Evolutionary conservation across 495 filamentous ascomycete genomes (phyloP).

Genomic region (Aspergillus indologenus): DNA sequence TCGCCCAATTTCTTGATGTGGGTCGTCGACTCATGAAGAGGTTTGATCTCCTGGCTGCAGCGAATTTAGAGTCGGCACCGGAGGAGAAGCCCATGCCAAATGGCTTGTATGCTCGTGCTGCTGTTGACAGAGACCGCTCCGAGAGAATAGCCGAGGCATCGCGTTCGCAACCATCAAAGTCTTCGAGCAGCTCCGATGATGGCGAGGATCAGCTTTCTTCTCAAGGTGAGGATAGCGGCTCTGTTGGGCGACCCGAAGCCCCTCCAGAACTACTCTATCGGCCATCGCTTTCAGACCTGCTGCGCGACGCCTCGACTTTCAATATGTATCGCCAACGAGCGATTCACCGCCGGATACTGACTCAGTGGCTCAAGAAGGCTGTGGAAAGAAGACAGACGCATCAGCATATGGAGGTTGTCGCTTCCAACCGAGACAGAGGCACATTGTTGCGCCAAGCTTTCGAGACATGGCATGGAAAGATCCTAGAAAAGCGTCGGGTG

Average conservation of each 20-base stretch:
- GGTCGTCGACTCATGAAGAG: constrained; percentile 40
- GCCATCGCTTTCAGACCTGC: constrained; percentile 54
- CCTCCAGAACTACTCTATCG: constrained; percentile 45
- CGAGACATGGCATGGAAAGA: constrained; percentile 54
- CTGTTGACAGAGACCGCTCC: constrained; percentile 38
- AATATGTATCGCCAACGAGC: constrained; percentile 50
- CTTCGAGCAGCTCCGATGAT: constrained; percentile 9
- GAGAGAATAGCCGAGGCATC: constrained; percentile 29
- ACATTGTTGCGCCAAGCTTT: constrained; percentile 56
- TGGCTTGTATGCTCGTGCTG: constrained; percentile 31
- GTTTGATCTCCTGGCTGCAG: constrained; percentile 28
- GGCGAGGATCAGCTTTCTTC: constrained; percentile 28
- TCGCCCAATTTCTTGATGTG: constrained; percentile 45
- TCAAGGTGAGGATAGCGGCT: constrained; percentile 25
- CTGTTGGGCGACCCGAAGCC: constrained; percentile 27
- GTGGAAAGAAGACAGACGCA: constrained; percentile 42
- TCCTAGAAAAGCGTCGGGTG: constrained; percentile 45
- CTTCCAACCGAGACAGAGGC: constrained; percentile 48
- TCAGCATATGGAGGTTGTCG: constrained; percentile 46
- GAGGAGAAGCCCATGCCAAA: constrained; percentile 23
- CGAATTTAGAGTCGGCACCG: constrained; percentile 17
- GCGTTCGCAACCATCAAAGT: constrained; percentile 9
- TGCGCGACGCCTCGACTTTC: constrained; percentile 59
- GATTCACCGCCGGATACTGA: constrained; percentile 46
- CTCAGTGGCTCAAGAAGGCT: constrained; percentile 53